Base-by-base conservation (phyloP, 192 early-diverging fungal species). In the Rhizoclosmatium sp. region DNA sequence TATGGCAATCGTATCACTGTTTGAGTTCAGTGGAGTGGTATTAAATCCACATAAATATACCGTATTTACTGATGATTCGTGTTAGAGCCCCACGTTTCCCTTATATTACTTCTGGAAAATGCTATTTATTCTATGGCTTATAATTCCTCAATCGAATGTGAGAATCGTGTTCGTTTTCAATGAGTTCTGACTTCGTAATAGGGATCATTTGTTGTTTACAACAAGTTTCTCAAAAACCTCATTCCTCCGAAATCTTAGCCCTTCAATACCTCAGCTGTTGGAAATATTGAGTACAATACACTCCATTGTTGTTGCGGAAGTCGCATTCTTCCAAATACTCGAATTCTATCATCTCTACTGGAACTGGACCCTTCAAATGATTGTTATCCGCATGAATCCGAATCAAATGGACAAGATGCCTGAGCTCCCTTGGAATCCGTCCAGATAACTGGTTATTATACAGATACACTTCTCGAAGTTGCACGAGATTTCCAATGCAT, bases 91-190 rank as follows among this genome's bases (percentile, higher is more conserved):
- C 14, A 9, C 59, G 47, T 31, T 72, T 42, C 71, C 71, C 10
- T 72, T 72, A 21, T 72, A 72, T 59, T 72, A 72, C 40, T 41
- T 59, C 16, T 9, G 54, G 3, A 72, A 72, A 44, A 72, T 72
- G 71, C 2, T 72, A 31, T 72, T 72, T 59, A 39, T 59, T n/a
- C 7, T 59, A 23, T 72, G 71, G 71, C 71, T 72, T 2, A 59
- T 72, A 16, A 21, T 72, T 16, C 71, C 39, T 72, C 7, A n/a
- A 72, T 59, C 42, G 71, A 59, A 56, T 56, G 54, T 56, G 54
- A 56, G 54, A 56, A 56, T 9, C 1, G 1, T 56, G 54, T 31
- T 31, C 31, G 1, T 1, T 56, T 56, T 56, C 10, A 56, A 56
- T n/a, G 19, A 9, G 54, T 56, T 56, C 19, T 9, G 19, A 9